Base-by-base conservation (phyloP, 306 rosid genomes). In the Fragaria nilgerrensis region DNA sequence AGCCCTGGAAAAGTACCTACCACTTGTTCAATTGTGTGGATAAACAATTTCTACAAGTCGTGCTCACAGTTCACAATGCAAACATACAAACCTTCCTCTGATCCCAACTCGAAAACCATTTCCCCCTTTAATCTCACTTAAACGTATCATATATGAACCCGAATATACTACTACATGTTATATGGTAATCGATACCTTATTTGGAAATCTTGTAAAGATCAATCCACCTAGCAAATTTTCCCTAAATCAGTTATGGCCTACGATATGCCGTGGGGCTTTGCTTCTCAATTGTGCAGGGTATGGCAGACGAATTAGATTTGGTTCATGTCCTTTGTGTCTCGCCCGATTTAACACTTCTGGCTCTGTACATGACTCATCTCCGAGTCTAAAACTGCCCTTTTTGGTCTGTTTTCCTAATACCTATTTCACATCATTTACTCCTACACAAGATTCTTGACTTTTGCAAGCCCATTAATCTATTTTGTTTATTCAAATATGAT, bases 251-350 rank as follows among this genome's bases (percentile, higher is more conserved):
- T 25, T 61, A 13, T 61, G 39, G 39, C 67, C 9, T 61, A 61
- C 67, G 39, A 12, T 11, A 23, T 11, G 12, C 32, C 32, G 29
- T 61, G 43, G 69, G 22, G 22, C 2, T 17, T 37, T 36, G 8
- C n/a, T 15, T 10, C 29, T 27, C 76, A 32, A 27, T 7, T 34
- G 13, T 34, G 10, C 70, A 34, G 45, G 45, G 15, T 17, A 64
- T 9, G 47, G 49, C 79, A 73, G 77, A 49, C n/a, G 36, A 49
- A 47, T 73, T 53, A 50, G 32, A 77, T 32, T 20, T 63, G 43
- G 16, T 43, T 6, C 19, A 0, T 17, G 81, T 64, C 58, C 66
- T 49, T 25, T 63, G 36, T 53, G 78, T 45, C 76, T 19, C 61
- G 17, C 34, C 53, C 55, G 43, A 23, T 63, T 50, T 29, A 69